A percentile compares a stretch with the other conserved stretches of the same genome.
Evolutionary conservation across 2,329 filamentous ascomycete species (phyloP).

Genomic region (Zymoseptoria brevis): DNA sequence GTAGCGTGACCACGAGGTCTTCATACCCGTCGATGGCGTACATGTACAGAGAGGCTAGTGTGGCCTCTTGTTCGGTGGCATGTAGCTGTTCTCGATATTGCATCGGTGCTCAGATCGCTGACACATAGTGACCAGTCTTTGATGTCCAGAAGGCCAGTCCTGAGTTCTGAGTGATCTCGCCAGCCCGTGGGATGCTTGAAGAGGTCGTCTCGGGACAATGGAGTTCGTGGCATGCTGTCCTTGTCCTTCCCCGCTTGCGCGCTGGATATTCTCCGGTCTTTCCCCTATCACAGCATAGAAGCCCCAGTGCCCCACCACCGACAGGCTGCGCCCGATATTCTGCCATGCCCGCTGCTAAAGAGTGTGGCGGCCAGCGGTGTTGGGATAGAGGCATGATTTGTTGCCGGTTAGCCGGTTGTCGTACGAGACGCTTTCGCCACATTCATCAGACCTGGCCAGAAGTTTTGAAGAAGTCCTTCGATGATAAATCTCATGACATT

Average conservation of each 20-base stretch:
- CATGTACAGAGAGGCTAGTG: not conserved
- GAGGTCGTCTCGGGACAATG: too few species aligned
- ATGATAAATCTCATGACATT: not conserved
- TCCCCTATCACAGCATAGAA: not conserved
- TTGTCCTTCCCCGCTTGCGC: too few species aligned
- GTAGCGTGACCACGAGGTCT: not conserved
- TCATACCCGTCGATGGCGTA: not conserved
- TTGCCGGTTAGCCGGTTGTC: not conserved
- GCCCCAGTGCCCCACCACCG: not conserved
- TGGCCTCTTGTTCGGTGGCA: not conserved
- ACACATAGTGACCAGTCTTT: too few species aligned
- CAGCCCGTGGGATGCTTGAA: too few species aligned
- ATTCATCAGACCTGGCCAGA: not conserved
- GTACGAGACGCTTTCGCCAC: not conserved
- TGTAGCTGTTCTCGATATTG: too few species aligned
- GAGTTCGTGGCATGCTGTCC: too few species aligned
- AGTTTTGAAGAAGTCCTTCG: not conserved
- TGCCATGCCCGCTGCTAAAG: not conserved
- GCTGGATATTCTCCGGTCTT: not conserved
- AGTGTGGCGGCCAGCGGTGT: not conserved
- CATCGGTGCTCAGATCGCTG: too few species aligned
- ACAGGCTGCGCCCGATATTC: not conserved
- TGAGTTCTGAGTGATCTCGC: too few species aligned
- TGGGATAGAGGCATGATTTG: too few species aligned
- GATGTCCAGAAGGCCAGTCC: too few species aligned